These are phyloP conservation scores for Hibiscus trionum DNA, from an alignment of 345 rosid genomes.

Conservation along the genomic window DNA sequence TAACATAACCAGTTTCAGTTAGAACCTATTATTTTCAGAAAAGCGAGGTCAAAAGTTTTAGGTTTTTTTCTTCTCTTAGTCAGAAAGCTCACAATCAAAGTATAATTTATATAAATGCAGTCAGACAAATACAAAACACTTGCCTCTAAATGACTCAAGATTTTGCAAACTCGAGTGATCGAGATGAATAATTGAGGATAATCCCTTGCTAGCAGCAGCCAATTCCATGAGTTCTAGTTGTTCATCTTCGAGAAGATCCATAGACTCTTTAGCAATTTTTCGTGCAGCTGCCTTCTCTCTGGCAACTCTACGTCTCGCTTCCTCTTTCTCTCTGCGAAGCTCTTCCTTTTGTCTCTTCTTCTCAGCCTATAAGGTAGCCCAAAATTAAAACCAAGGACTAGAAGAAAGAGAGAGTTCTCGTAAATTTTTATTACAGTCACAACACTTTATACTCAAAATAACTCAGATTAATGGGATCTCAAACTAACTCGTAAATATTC, in stretches of 20 bases:
- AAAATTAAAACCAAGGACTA: neutral
- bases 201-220: conserved; percentile 82
- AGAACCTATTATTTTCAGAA: neutral
- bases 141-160: conserved; percentile 84
- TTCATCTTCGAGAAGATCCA: conserved; percentile 98
- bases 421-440: conserved; percentile 3
- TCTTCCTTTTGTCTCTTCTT: conserved; percentile 84
- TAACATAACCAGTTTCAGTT: neutral
- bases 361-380: conserved; percentile 57
- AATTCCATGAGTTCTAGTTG: conserved; percentile 98
- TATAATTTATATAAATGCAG: neutral
- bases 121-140: neutral
- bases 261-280: conserved; percentile 88
- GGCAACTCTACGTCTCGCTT: conserved; percentile 73
- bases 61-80: neutral
- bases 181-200: conserved; percentile 66
- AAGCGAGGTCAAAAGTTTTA: neutral
- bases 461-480: conserved; percentile 1
- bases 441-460: neutral
- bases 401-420: conserved; percentile 11
- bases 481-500: conserved; percentile 56
- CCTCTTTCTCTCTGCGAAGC: conserved; percentile 80
- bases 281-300: conserved; percentile 97
- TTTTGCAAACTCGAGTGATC: conserved; percentile 76
- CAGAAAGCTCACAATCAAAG: neutral